A percentile compares a stretch with the other conserved stretches of the same genome.
These are phyloP conservation scores for Petrea volubilis DNA, from an alignment of 257 asterid species.

Conservation along the genomic window DNA sequence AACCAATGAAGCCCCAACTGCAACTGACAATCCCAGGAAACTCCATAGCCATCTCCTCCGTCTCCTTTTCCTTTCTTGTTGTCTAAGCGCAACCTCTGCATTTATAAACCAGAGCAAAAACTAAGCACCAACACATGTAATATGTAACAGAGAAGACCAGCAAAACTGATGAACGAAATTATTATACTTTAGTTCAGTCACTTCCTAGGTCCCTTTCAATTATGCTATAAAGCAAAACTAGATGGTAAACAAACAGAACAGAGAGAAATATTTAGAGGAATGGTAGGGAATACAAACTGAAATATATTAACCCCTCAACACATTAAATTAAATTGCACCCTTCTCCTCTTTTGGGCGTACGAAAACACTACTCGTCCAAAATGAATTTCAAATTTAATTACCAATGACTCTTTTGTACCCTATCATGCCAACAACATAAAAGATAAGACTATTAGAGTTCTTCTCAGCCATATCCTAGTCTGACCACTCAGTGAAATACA, in stretches of 20 bases:
- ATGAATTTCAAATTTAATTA: not conserved
- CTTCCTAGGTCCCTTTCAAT: not conserved
- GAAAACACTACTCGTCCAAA: not conserved
- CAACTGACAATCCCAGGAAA: constrained; percentile 51
- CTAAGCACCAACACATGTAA: not conserved
- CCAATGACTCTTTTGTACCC: not conserved
- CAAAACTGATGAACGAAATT: too few species aligned
- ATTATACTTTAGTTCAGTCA: too few species aligned
- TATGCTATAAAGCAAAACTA: not conserved
- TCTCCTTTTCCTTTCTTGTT: constrained; percentile 50
- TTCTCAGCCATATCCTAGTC: not conserved
- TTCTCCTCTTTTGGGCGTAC: not conserved
- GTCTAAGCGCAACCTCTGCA: constrained; percentile 72
- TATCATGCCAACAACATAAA: too few species aligned
- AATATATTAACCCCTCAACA: not conserved
- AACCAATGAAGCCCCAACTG: constrained; percentile 52
- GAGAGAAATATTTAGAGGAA: not conserved
- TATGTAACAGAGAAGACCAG: not conserved
- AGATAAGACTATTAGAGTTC: too few species aligned
- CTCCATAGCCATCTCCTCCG: constrained; percentile 68
- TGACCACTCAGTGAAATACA: not conserved
- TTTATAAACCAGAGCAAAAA: not conserved
- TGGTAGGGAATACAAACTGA: not conserved
- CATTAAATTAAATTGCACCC: not conserved
- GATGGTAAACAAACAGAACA: not conserved